Base-by-base conservation (phyloP, 495 filamentous ascomycete genomes). In the Podospora bellae-mahoneyi region DNA sequence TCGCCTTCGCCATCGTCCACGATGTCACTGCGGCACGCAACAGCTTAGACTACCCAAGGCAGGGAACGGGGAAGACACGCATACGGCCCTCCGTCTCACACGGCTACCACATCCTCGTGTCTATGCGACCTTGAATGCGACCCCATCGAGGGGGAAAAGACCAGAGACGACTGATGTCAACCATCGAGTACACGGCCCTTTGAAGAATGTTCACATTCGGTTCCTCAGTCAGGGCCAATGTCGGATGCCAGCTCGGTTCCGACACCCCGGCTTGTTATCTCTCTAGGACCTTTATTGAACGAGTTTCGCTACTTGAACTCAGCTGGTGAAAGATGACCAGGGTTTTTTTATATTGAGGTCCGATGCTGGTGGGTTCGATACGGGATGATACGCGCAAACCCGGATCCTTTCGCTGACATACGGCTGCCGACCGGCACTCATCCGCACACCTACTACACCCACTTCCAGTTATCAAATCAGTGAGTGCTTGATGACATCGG, bases 381-480 rank as follows among this genome's bases (percentile, higher is more conserved):
- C 59, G 59, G 59, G 59, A 61, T 61, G 59, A 20, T 18, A 61
- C 59, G 59, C 59, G 59, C 59, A 61, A 61, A 61, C 59, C 59
- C 28, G 59, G 59, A 61, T 61, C 59, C 59, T 61, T 61, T 61
- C 28, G 59, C 59, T 30, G 18, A 48, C 39, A 16, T 61, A 20
- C 59, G 20, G 59, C 1, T 27, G 59, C 19, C 27, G 23, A 32
- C 59, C 59, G 59, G 27, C 27, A 28, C 27, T 61, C 59, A 27
- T 28, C 59, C 59, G 20, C 23, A 28, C 59, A 28, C 23, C 55
- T 20, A 9, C 55, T 20, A 26, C 55, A 58, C n/a, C 55, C 15
- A 20, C 15, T 20, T 26, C 55, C 6, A 58, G 55, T 58, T n/a
- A 58, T 58, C 39, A 48, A 48, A 13, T 23, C 23, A 23, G 30